phyloP scores from a whole-genome alignment of 2,329 filamentous ascomycete species.

The Zasmidium angulare region DNA sequence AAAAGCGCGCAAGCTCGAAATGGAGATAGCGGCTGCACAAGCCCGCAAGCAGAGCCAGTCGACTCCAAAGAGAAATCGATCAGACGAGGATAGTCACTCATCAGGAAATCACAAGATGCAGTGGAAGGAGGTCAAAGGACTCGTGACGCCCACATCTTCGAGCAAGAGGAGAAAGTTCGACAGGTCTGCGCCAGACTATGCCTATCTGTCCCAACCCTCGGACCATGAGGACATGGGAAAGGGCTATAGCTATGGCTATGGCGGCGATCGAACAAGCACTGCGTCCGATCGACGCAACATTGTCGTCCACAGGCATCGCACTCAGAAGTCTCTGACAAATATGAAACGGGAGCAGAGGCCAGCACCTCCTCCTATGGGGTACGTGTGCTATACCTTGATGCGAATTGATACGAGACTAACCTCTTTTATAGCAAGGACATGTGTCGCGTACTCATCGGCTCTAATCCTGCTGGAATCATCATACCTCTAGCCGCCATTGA shows the following conservation, averaged over 20 bases:
- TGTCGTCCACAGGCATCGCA: neutral
- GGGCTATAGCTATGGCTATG: neutral
- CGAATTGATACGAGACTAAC: conserved; percentile 1
- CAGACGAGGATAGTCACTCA: neutral
- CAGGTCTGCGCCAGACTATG: neutral
- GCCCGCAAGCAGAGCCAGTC: neutral
- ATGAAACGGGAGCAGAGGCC: neutral
- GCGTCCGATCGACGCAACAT: neutral
- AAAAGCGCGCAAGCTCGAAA: conserved; percentile 9
- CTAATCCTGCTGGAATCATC: neutral
- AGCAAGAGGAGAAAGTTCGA: neutral
- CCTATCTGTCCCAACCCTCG: neutral
- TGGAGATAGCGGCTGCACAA: neutral
- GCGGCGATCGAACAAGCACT: neutral
- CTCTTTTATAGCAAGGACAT: neutral
- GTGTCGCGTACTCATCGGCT: conserved; percentile 6
- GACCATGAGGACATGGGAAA: neutral
- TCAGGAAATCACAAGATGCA: neutral
- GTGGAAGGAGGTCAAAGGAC: neutral
- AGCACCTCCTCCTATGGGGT: conserved; percentile 2
- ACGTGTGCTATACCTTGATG: neutral
- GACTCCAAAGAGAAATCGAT: neutral
- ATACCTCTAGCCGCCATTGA: neutral
- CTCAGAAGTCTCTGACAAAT: neutral
- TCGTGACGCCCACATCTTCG: neutral